Evolutionary conservation across 2,329 filamentous ascomycete species (phyloP), one percentile per base, ranked within the genome.

Genomic region (Aspergillus quadricinctus): DNA sequence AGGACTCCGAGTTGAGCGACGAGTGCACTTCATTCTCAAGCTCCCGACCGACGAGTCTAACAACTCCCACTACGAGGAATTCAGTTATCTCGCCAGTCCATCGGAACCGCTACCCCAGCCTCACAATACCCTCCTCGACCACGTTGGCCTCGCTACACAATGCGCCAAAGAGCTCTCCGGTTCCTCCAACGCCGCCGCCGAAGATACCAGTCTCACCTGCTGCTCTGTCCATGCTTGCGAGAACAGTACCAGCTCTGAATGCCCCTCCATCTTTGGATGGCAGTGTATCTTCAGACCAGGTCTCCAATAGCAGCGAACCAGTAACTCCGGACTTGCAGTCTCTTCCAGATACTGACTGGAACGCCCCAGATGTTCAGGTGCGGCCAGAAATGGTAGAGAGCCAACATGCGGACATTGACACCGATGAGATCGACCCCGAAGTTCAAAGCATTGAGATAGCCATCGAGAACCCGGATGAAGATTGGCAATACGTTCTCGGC

Each of bases 221-320:
- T 19, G 84, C 88, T 55, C 80, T 93, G 63, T 86, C 85, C 10
- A 87, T 89, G 67, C 85, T 96, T 71, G 82, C 84, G 28, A 81
- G 86, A 23, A 82, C 85, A 49, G 81, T 93, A 3, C 91, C 91
- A 1, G 87, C 85, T 37, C 83, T 86, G 29, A 92, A 90, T 54
- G 88, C 90, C 5, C 88, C 92, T 4, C 93, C 93, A 3, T 97
- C 93, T 4, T 80, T 96, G 3, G 92, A 96, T 75, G 92, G 92
- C 23, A 96, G 91, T 74, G 77, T 94, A 66, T 88, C 86, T 8
- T 96, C 92, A 2, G 92, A 97, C 69, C 92, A 96, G 70, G 83
- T 95, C 72, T 90, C 91, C 1, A 83, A 82, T 53, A 82, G 92
- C 71, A 96, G 91, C 67, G 90, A 90, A 50, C 92, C 93, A 4